Evolutionary conservation across 2,329 filamentous ascomycete genomes (phyloP).

Genomic region (Pestalotiopsis sp.): DNA sequence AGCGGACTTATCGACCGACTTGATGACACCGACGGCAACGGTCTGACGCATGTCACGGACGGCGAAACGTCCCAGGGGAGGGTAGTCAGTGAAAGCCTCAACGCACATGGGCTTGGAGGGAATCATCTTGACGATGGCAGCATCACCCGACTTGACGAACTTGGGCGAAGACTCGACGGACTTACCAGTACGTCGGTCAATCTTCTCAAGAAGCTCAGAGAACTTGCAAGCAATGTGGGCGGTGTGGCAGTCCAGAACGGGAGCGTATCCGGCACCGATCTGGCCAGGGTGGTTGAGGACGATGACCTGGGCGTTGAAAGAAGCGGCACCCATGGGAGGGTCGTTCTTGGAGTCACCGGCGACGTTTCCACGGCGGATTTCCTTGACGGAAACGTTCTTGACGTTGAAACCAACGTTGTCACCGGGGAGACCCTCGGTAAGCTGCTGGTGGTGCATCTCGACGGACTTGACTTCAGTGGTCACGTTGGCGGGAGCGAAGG

Average conservation of each 20-base stretch:
- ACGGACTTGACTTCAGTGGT: conserved; percentile 99
- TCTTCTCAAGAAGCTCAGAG: conserved; percentile 99
- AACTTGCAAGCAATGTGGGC: conserved; percentile 99
- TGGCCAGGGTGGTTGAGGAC: conserved; percentile 99
- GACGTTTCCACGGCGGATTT: conserved; percentile 99
- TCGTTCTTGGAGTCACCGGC: conserved; percentile 99
- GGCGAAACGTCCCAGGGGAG: conserved; percentile 98
- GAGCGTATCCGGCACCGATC: conserved; percentile 98
- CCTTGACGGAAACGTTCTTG: conserved; percentile 99
- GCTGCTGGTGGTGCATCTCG: conserved; percentile 99
- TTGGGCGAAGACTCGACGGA: conserved; percentile 88
- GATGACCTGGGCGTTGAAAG: conserved; percentile 99
- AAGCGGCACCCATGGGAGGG: conserved; percentile 83
- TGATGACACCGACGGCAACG: conserved; percentile 94
- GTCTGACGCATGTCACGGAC: conserved; percentile 97
- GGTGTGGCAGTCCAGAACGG: conserved; percentile 99
- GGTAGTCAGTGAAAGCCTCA: conserved; percentile 99
- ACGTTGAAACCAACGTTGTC: conserved; percentile 99
- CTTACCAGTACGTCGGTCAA: conserved; percentile 99
- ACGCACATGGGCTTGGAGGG: conserved; percentile 99
- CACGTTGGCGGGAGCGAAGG: conserved; percentile 97
- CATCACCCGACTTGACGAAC: conserved; percentile 99
- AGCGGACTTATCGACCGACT: conserved; percentile 71
- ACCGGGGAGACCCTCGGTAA: conserved; percentile 89
- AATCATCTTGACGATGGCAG: conserved; percentile 99